Evolutionary conservation across 2,329 filamentous ascomycete species (phyloP), one percentile per base, ranked within the genome.

Genomic region (Chalara sp.): DNA sequence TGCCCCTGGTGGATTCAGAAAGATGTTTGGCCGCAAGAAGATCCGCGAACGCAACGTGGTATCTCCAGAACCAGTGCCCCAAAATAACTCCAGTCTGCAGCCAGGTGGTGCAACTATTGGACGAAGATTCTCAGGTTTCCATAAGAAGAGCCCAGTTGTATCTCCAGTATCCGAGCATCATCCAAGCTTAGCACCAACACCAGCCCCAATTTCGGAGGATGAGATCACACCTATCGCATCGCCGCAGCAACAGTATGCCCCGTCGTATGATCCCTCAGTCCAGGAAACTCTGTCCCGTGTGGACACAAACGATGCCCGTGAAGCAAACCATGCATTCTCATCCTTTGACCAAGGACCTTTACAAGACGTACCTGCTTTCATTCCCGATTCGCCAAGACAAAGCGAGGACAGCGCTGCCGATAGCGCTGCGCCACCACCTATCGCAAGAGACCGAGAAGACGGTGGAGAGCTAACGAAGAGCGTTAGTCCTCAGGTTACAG

Each of bases 281-380:
- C 70, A 75, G 12, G 71, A 76, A 29, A 68, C 70, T 35, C 65
- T 81, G 5, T 85, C 86, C 5, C 79, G 76, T 5, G 74, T 84
- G 35, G 79, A 81, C 60, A 82, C 76, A 1, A 69, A 71, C 6
- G 80, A 87, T 55, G 76, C 75, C 6, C 69, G 71, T 41, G 76
- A 84, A 58, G 79, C 81, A n/a, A 72, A 75, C 32, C 69, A 76
- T 8, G 83, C 84, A 50, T 82, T 82, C 58, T 72, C 78, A 12
- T 76, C 73, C 29, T 97, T 97, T 63, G 87, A 93, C 62, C 92
- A 97, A 70, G 93, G 91, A 2, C 93, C 93, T 1, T 76, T 96
- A 29, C 69, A 80, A 7, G 90, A 97, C 51, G 87, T 93, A 66
- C 92, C 93, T 3, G 88, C 90, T 1, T 95, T 95, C 63, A 76